Evolutionary conservation across 768 basidiomycete species (phyloP).

Genomic region (Tulasnella sp.): DNA sequence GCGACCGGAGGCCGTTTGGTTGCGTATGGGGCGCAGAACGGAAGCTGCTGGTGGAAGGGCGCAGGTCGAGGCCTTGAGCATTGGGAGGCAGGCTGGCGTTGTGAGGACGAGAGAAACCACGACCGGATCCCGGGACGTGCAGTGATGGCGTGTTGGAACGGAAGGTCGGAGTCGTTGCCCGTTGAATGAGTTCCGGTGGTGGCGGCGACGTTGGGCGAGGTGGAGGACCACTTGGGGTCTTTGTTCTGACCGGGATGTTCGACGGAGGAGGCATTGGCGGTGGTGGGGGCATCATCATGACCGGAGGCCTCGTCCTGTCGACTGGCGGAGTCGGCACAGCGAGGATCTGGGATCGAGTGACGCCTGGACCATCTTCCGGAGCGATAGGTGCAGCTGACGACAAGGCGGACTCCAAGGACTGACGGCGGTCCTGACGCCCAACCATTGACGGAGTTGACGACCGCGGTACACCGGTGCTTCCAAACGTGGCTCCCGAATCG

Average conservation of each 20-base stretch:
- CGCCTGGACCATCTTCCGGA: background rate
- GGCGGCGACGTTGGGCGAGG: constrained; percentile 90
- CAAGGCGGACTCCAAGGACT: constrained; percentile 67
- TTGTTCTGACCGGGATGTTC: constrained; percentile 52
- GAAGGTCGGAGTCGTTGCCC: constrained; percentile 82
- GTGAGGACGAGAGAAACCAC: constrained; percentile 47
- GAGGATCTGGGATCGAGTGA: constrained; percentile 7
- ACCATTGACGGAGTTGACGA: constrained; percentile 40
- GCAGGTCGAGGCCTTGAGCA: constrained; percentile 46
- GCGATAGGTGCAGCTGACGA: constrained; percentile 40
- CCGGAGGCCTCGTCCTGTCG: constrained; percentile 79
- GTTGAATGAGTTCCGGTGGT: constrained; percentile 84
- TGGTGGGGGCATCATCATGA: constrained; percentile 77
- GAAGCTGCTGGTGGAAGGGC: constrained; percentile 80
- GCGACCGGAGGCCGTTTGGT: constrained; percentile 34
- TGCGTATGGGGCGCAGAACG: constrained; percentile 61
- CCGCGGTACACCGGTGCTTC: constrained; percentile 29
- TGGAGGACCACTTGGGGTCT: constrained; percentile 52
- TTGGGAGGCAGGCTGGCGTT: constrained; percentile 73
- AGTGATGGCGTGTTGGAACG: constrained; percentile 33
- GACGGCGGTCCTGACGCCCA: constrained; percentile 52
- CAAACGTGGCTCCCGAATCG: constrained; percentile 51
- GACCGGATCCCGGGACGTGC: constrained; percentile 20
- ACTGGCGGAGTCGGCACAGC: constrained; percentile 42
- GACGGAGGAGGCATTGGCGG: constrained; percentile 75